Evolutionary conservation across 2,329 filamentous ascomycete species (phyloP), one percentile per base, ranked within the genome.

Genomic region (Akanthomyces muscarius): DNA sequence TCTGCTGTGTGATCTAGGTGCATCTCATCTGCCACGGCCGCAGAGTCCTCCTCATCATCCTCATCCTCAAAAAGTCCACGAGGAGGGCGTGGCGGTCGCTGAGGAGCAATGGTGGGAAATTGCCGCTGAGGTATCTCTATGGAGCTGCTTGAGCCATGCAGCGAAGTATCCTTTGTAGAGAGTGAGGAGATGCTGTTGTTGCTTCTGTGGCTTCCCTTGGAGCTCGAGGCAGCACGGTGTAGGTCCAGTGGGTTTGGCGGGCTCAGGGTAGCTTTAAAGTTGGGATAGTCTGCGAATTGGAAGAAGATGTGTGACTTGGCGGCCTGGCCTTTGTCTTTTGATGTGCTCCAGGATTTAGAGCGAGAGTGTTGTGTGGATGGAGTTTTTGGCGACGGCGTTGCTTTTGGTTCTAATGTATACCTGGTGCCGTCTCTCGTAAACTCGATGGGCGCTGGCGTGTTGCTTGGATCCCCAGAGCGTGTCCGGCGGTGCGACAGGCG

Each of bases 31-130:
- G 47, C 14, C 38, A n/a, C 21, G 10, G 11, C 18, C 18, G 51
- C 30, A 23, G 14, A 45, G 16, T 57, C 36, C 4, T 47, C 28
- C n/a, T 61, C 53, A 18, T 57, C 36, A 6, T 47, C 28, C n/a
- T 61, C 52, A 48, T 52, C 52, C 4, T 64, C 63, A 47, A 57
- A 64, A 1, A 64, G 63, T 8, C 63, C 63, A 30, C 53, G 57
- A 2, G 33, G 28, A 5, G 63, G 63, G 8, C 63, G 57, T 11
- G 63, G 63, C 21, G 63, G 63, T 25, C 63, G 42, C 28, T 57
- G 57, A 3, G 63, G 63, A 48, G 58, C 36, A 14, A n/a, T 28
- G 14, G 42, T n/a, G 23, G 54, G 14, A 25, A 44, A 28, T n/a
- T 10, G 42, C 36, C 11, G 18, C 41, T 25, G 50, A 16, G 41